Evolutionary conservation across 495 filamentous ascomycete species (phyloP), one percentile per base, ranked within the genome.

Genomic region (Aspergillus leporis): DNA sequence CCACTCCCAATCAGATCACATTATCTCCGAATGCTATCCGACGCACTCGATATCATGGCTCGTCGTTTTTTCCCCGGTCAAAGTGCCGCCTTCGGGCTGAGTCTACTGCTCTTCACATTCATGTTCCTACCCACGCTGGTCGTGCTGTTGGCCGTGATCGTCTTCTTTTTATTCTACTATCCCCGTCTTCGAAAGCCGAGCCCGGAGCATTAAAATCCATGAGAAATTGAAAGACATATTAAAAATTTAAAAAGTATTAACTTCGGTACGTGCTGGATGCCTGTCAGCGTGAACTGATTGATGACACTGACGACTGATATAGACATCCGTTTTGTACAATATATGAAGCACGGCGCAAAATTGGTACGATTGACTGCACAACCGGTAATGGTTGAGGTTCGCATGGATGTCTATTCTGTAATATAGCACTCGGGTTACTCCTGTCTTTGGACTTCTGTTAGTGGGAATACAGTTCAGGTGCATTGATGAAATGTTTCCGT

Each of bases 121-220:
- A 72, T 73, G 66, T 80, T 76, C 18, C 38, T 78, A 8, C 75
- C 75, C 0, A 78, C 75, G 1, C 63, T 78, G 28, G 59, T 78
- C 9, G 61, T 78, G 13, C 55, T 78, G 0, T 43, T 74, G 10
- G 73, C 71, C 0, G 75, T 78, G 2, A 60, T 78, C 1, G 58
- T 70, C 32, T 73, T 76, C 49, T 74, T 78, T 21, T 41, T 70
- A 3, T 59, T 76, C 9, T 64, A 60, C 12, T 78, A 75, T 56
- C 74, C 75, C 0, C 62, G 63, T 0, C 57, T 74, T 3, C 61
- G 60, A 0, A 74, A 70, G 55, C 58, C 67, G 6, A 30, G 2
- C 10, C 25, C 49, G 22, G 14, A 19, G 3, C 30, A 56, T 19
- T 56, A 38, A 36, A 19, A 3, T 14, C 5, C 1, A 45, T 18